Evolutionary conservation across 257 asterid genomes (phyloP), one percentile per base, ranked within the genome.

Genomic region (Solanum okadae): DNA sequence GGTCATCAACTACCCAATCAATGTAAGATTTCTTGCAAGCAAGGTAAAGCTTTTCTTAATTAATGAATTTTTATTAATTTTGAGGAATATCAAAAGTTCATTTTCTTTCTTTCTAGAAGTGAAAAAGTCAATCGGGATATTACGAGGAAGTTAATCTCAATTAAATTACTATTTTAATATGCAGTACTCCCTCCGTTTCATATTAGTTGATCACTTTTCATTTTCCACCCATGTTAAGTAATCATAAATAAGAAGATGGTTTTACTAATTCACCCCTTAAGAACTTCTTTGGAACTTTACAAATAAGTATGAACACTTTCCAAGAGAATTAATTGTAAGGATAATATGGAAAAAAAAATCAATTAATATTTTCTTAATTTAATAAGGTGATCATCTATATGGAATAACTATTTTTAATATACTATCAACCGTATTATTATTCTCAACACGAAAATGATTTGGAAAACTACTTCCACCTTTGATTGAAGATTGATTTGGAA

Each of bases 1-100:
- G 67, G 44, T 72, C 79, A 79, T 79, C 65, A 79, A 56, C 34
- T 34, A 33, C 86, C 40, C 82, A 71, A 42, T 34, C 82, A 85
- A 42, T 61, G 70, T n/a, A 83, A 73, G 67, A 86, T 85, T 4
- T 14, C 34, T 76, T 46, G 25, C 20, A 44, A 87, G 77, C 52
- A 85, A 87, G 34, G 70, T 25, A 31, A 59, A 29, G 38, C 23
- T 6, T 31, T 34, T 59, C 31, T 22, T 76, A 37, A 4, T 13
- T 76, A 37, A 4, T 61, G 73, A 87, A 0, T 70, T 79, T 63
- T 81, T 35, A 44, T 22, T 79, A 25, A 4, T 79, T 79, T 25
- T 13, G 25, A 44, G 65, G 68, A 79, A 79, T 44, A 27, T 27
- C 7, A 44, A 79, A 25, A 27, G 18, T 44, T 44, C 4, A 78